Evolutionary conservation across 768 basidiomycete genomes (phyloP).

Genomic region (Trametes villosa): DNA sequence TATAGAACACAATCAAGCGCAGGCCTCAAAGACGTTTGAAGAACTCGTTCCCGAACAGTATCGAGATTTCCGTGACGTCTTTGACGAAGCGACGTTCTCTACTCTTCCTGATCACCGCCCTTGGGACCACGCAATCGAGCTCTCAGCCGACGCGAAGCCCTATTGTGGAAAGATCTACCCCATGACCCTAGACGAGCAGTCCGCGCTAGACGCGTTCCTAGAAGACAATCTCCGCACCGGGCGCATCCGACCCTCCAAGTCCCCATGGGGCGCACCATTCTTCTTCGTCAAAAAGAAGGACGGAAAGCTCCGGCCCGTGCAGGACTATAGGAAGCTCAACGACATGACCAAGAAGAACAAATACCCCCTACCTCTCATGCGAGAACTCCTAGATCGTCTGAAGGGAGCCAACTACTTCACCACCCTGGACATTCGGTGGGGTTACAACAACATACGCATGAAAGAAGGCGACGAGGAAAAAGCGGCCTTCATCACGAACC

Average conservation of each 20-base stretch:
- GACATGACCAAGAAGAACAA: conserved; percentile 37
- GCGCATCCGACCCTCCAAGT: conserved; percentile 23
- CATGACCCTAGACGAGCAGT: conserved; percentile 14
- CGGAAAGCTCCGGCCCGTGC: conserved; percentile 25
- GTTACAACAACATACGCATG: conserved; percentile 42
- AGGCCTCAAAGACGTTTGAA: neutral
- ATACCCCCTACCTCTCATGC: conserved; percentile 40
- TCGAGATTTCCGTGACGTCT: conserved; percentile 32
- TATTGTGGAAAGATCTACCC: conserved; percentile 23
- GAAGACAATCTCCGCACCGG: conserved; percentile 27
- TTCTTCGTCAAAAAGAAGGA: conserved; percentile 38
- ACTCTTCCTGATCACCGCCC: conserved; percentile 36
- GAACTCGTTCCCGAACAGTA: conserved; percentile 23
- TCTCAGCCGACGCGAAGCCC: conserved; percentile 31
- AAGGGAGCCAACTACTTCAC: conserved; percentile 29
- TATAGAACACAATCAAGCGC: neutral
- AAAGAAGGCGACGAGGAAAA: conserved; percentile 48
- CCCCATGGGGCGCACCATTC: conserved; percentile 29
- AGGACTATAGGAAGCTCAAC: conserved; percentile 39
- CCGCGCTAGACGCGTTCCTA: conserved; percentile 23
- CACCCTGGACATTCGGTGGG: conserved; percentile 33
- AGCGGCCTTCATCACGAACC: conserved; percentile 42
- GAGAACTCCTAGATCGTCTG: conserved; percentile 31
- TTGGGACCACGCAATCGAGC: conserved; percentile 42
- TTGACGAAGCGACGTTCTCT: conserved; percentile 31